Conservation (phyloP, 495 filamentous ascomycete species). For the Oidiodendron maius region DNA sequence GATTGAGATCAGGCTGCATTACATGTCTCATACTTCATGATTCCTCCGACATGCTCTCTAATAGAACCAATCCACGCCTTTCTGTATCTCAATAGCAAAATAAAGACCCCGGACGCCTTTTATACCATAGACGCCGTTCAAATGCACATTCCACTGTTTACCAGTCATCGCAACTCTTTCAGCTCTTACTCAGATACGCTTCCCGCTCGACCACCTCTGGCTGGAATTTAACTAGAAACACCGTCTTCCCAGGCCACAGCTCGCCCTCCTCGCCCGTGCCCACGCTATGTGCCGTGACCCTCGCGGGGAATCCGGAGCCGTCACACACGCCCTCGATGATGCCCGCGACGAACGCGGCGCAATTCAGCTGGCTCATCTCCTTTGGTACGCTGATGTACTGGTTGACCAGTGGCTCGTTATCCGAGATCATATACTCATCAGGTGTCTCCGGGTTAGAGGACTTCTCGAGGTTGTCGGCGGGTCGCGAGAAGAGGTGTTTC, state of each 20-base stretch:
- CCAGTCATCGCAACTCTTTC: background rate
- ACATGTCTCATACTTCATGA: slow-evolving; percentile 1
- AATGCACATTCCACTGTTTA: background rate
- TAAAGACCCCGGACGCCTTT: slow-evolving; percentile 7
- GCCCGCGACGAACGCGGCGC: slow-evolving; percentile 90
- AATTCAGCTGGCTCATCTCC: slow-evolving; percentile 95
- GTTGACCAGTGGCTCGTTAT: slow-evolving; percentile 95
- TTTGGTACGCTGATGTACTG: slow-evolving; percentile 85
- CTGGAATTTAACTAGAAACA: slow-evolving; percentile 89
- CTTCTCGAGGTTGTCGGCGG: slow-evolving; percentile 89
- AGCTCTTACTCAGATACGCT: slow-evolving; percentile 40
- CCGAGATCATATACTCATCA: slow-evolving; percentile 96
- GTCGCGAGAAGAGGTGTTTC: slow-evolving; percentile 83
- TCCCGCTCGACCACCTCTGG: slow-evolving; percentile 87
- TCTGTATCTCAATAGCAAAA: background rate
- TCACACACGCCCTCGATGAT: slow-evolving; percentile 95
- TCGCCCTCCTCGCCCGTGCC: slow-evolving; percentile 64
- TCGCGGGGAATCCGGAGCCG: slow-evolving; percentile 79
- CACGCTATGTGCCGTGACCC: slow-evolving; percentile 86
- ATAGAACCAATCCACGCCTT: background rate
- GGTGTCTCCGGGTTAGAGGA: slow-evolving; percentile 70
- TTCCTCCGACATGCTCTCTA: background rate
- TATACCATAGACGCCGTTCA: slow-evolving; percentile 10
- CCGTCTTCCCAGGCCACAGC: slow-evolving; percentile 92
- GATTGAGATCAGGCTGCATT: background rate